Base-by-base conservation (phyloP, 805 yeast species). In the Candida endomychidarum region DNA sequence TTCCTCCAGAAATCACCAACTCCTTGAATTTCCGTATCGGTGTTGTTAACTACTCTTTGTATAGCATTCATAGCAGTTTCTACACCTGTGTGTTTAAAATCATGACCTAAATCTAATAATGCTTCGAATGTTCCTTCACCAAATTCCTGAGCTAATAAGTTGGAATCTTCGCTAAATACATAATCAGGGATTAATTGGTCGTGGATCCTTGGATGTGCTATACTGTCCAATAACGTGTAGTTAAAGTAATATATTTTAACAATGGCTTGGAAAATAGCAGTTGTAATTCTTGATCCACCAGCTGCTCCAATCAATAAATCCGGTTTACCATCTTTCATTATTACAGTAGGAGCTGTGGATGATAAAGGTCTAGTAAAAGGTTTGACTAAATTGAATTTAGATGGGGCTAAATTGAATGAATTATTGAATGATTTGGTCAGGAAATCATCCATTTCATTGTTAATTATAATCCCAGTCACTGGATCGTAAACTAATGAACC, bases 361-460 rank as follows among this genome's bases (percentile, higher is more conserved):
- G 95, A 84, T 30, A 91, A 67, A 2, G 99, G 98, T 45, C 98
- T 70, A 51, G 83, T 85, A 43, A 63, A 73, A 0, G 96, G 95
- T 33, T 68, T 72, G 19, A 89, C 77, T 54, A 77, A 86, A 59
- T 91, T 91, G 68, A 75, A 86, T 14, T 78, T 66, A 0, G 96
- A 86, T 0, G 99, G 96, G 8, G 78, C 75, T 35, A 91, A 73
- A 18, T 82, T 84, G 61, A 89, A 91, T 11, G 88, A 83, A 60
- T 91, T 91, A 12, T 75, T 68, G 6, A 72, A 65, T 11, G 75
- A 69, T 1, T 93, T 89, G 22, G 77, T 69, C 7, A 96, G 83
- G 54, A 91, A 91, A 57, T 91, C 98, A 60, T 91, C 97, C 96
- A 91, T 90, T 60, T 91, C 88, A 51, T 87, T 80, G 63, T 91